phyloP scores from a whole-genome alignment of 192 early-diverging fungal genomes.

The Rhizoclosmatium globosum region DNA sequence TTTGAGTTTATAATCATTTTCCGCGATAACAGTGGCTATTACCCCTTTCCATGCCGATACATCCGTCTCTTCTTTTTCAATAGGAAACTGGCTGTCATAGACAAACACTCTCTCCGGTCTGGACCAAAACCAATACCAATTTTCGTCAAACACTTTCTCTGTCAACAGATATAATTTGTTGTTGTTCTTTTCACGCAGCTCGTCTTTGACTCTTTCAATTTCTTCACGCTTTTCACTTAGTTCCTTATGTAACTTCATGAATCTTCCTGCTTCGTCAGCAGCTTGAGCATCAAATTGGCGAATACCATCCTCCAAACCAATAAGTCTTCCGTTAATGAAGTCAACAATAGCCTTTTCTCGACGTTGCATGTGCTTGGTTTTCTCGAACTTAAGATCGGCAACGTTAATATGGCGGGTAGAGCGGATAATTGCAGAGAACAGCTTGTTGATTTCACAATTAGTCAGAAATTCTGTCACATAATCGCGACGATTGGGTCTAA shows the following conservation, averaged over 20 bases:
- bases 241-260: background rate
- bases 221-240: background rate
- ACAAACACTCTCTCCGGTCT: background rate
- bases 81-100: background rate
- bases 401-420: background rate
- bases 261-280: background rate
- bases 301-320: background rate
- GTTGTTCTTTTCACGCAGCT: background rate
- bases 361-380: slow-evolving; percentile 3
- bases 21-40: background rate
- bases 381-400: background rate
- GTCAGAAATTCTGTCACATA: slow-evolving; percentile 10
- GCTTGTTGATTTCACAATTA: slow-evolving; percentile 8
- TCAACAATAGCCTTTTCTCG: background rate
- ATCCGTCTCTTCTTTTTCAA: background rate
- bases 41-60: background rate
- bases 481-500: background rate
- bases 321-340: slow-evolving; percentile 7
- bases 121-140: slow-evolving; percentile 5
- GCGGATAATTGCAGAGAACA: background rate
- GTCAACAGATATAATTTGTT: slow-evolving; percentile 3
- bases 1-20: slow-evolving; percentile 1
- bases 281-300: slow-evolving; percentile 2
- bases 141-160: background rate
- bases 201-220: background rate